Percentiles rank a stretch among this genome's conserved stretches.
Evolutionary conservation across 2,329 filamentous ascomycete species (phyloP).

Genomic region (Helotiales sp.): DNA sequence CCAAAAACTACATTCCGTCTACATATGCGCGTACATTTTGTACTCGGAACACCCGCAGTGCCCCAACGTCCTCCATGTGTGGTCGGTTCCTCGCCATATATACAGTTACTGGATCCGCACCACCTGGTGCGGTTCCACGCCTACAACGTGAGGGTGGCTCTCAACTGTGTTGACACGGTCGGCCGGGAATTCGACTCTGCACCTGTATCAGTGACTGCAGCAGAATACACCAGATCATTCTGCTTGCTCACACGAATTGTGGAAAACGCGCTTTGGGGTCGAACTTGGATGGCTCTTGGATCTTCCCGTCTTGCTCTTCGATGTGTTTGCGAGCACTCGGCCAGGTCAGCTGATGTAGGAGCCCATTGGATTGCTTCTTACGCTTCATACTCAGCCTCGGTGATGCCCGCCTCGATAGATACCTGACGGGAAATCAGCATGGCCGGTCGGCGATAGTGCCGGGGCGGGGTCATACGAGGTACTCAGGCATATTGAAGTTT

Average conservation of each 20-base stretch:
- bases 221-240: too few relatives aligned
- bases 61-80: too few relatives aligned
- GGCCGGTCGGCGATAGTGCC: too few relatives aligned
- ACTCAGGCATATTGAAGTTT: slow-evolving; percentile 17
- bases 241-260: slow-evolving; percentile 85
- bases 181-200: slow-evolving; percentile 71
- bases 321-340: slow-evolving; percentile 76
- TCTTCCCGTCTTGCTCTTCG: slow-evolving; percentile 74
- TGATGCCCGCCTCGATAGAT: slow-evolving; percentile 72
- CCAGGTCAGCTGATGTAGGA: background rate
- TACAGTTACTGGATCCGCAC: slow-evolving; percentile 67
- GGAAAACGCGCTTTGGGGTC: slow-evolving; percentile 76
- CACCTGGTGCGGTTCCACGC: slow-evolving; percentile 66
- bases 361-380: slow-evolving; percentile 36
- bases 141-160: slow-evolving; percentile 68
- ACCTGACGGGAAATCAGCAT: slow-evolving; percentile 56
- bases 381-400: slow-evolving; percentile 66
- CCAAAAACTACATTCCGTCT: too few relatives aligned
- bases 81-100: background rate
- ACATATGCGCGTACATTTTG: too few relatives aligned
- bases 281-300: slow-evolving; percentile 73
- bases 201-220: too few relatives aligned
- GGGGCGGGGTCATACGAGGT: slow-evolving; percentile 15
- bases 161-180: slow-evolving; percentile 67
- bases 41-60: too few relatives aligned